Percentiles rank a stretch among this genome's conserved stretches.
Conservation (phyloP, 1,139 yeast genomes). For the Ogataea hybrid region DNA sequence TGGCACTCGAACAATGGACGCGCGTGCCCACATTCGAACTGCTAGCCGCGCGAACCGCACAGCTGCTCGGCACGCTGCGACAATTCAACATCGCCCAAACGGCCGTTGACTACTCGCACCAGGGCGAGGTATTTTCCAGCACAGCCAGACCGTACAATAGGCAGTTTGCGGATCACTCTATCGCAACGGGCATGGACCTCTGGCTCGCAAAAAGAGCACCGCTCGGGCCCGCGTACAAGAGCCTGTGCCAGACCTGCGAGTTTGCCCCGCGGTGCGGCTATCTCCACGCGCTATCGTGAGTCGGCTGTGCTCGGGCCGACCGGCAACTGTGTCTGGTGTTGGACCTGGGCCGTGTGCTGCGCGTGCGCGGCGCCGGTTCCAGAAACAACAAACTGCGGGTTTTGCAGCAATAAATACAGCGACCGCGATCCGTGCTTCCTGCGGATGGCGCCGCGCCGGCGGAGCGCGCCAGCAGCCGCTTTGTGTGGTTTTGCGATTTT, state of each 20-base stretch:
- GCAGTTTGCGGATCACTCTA: constrained; percentile 23
- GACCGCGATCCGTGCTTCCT: not conserved
- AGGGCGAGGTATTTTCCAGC: constrained; percentile 39
- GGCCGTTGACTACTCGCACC: constrained; percentile 53
- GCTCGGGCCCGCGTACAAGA: constrained; percentile 33
- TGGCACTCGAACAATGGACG: constrained; percentile 41
- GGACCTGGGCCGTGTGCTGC: too few relatives aligned
- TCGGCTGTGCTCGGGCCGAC: not conserved
- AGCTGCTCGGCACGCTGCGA: constrained; percentile 30
- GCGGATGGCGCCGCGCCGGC: constrained; percentile 5
- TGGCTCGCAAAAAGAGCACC: constrained; percentile 59
- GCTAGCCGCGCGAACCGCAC: constrained; percentile 54
- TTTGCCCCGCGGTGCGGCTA: constrained; percentile 37
- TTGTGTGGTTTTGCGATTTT: not conserved
- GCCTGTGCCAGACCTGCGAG: constrained; percentile 51
- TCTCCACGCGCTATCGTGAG: constrained; percentile 7
- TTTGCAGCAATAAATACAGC: not conserved
- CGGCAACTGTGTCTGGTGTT: not conserved
- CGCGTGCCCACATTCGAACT: constrained; percentile 54
- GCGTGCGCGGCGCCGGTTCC: not conserved
- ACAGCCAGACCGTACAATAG: constrained; percentile 38
- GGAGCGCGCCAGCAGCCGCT: not conserved
- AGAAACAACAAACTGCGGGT: constrained; percentile 4
- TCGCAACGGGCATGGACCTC: constrained; percentile 39
- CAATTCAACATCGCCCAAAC: constrained; percentile 38